Evolutionary conservation across 1,284 basidiomycete genomes (phyloP).

Genomic region (Pascua sp.): DNA sequence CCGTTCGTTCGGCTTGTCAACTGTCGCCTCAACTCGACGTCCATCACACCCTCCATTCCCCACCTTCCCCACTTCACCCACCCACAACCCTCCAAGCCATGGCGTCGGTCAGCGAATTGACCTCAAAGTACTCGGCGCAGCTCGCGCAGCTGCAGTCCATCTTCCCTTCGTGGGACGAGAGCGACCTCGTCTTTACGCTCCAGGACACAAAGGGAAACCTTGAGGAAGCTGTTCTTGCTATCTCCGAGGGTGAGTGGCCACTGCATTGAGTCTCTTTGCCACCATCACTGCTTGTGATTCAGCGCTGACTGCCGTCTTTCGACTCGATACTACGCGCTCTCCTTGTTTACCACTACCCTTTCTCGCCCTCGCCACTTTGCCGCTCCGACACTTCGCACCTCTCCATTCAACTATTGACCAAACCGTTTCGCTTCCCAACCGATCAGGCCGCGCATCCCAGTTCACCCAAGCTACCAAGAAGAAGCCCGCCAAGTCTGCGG

Average conservation of each 20-base stretch:
- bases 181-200: constrained; percentile 45
- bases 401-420: neutral
- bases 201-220: constrained; percentile 48
- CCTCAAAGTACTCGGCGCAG: constrained; percentile 42
- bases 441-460: constrained; percentile 47
- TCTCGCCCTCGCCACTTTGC: neutral
- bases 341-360: neutral
- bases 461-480: constrained; percentile 48
- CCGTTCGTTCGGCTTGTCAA: no score
- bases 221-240: constrained; percentile 47
- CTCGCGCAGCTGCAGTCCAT: constrained; percentile 43
- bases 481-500: constrained; percentile 38
- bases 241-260: constrained; percentile 46
- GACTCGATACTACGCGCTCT: neutral
- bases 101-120: constrained; percentile 41
- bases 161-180: constrained; percentile 50
- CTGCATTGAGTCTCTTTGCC: no score
- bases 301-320: constrained; percentile 4
- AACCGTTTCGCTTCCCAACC: neutral
- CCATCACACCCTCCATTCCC: neutral
- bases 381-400: neutral
- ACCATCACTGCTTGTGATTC: neutral
- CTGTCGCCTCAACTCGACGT: neutral
- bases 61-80: constrained; percentile 1
- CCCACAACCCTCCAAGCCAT: constrained; percentile 21